Evolutionary conservation across 345 rosid species (phyloP).

Genomic region (Aquilaria sinensis): DNA sequence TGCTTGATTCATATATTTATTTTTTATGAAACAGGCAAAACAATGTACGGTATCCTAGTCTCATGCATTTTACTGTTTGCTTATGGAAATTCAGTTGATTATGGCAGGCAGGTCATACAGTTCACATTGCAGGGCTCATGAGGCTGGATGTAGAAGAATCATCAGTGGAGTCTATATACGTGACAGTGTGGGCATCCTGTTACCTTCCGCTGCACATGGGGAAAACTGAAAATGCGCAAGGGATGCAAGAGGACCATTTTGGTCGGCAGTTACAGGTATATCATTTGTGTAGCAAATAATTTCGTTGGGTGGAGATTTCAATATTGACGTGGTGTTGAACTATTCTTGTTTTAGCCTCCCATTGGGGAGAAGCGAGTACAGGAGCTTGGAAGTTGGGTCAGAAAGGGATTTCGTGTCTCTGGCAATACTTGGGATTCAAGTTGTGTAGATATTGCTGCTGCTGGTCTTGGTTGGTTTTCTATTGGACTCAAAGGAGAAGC

Average conservation of each 20-base stretch:
- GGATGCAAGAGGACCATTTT: conserved; percentile 63
- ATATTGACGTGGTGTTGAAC: conserved; percentile 2
- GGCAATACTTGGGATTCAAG: conserved; percentile 80
- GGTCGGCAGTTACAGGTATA: conserved; percentile 81
- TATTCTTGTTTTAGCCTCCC: conserved; percentile 58
- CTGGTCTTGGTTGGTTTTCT: conserved; percentile 91
- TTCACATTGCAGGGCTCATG: conserved; percentile 87
- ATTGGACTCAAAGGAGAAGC: conserved; percentile 83
- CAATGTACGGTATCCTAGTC: background rate
- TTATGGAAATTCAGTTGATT: conserved; percentile 12
- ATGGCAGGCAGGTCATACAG: conserved; percentile 65
- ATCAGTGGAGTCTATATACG: conserved; percentile 69
- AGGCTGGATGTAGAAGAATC: conserved; percentile 76
- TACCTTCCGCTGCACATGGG: conserved; percentile 92
- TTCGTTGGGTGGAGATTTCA: background rate
- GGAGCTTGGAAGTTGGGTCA: conserved; percentile 81
- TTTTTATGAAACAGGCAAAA: background rate
- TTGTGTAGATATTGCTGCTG: conserved; percentile 72
- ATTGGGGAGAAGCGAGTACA: conserved; percentile 65
- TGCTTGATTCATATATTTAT: background rate
- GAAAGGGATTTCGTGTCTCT: conserved; percentile 49
- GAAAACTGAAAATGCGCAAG: conserved; percentile 66
- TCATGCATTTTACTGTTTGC: conserved; percentile 2
- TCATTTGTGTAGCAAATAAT: background rate
- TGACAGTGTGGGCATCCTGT: conserved; percentile 93